A percentile compares a stretch with the other conserved stretches of the same genome.
Evolutionary conservation across 2,329 filamentous ascomycete species (phyloP).

Genomic region (Metarhizium album): DNA sequence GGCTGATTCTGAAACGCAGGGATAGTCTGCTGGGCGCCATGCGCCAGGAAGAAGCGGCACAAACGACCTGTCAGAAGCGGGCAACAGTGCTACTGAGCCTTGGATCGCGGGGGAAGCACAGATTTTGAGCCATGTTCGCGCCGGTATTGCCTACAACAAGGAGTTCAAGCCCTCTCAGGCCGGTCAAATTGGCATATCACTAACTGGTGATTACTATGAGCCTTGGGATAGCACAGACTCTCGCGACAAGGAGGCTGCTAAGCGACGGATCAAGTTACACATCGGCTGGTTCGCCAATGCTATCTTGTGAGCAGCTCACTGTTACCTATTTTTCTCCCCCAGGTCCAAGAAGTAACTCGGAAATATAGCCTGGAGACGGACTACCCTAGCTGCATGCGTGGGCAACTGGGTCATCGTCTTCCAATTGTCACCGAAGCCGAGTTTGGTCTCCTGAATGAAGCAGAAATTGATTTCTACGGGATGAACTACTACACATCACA

Average conservation of each 20-base stretch:
- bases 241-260: slow-evolving; percentile 19
- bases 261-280: slow-evolving; percentile 25
- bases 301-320: slow-evolving; percentile 19
- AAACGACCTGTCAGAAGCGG: slow-evolving; percentile 10
- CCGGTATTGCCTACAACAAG: slow-evolving; percentile 19
- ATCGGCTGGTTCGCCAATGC: slow-evolving; percentile 30
- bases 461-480: slow-evolving; percentile 25
- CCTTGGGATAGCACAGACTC: slow-evolving; percentile 20
- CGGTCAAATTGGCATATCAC: slow-evolving; percentile 23
- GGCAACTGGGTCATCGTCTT: slow-evolving; percentile 20
- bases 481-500: slow-evolving; percentile 31
- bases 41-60: slow-evolving; percentile 21
- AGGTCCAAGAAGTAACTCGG: background rate
- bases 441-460: slow-evolving; percentile 13
- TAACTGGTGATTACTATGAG: slow-evolving; percentile 29
- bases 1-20: slow-evolving; percentile 9
- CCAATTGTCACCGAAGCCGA: slow-evolving; percentile 19
- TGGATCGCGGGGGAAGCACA: slow-evolving; percentile 25
- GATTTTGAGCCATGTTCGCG: slow-evolving; percentile 25
- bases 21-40: slow-evolving; percentile 23
- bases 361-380: slow-evolving; percentile 16
- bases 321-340: background rate
- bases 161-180: slow-evolving; percentile 20
- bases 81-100: slow-evolving; percentile 24
- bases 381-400: slow-evolving; percentile 26